Percentiles rank a stretch among this genome's conserved stretches.
Evolutionary conservation across 306 rosid genomes (phyloP).

Genomic region (Psophocarpus tetragonolobus): DNA sequence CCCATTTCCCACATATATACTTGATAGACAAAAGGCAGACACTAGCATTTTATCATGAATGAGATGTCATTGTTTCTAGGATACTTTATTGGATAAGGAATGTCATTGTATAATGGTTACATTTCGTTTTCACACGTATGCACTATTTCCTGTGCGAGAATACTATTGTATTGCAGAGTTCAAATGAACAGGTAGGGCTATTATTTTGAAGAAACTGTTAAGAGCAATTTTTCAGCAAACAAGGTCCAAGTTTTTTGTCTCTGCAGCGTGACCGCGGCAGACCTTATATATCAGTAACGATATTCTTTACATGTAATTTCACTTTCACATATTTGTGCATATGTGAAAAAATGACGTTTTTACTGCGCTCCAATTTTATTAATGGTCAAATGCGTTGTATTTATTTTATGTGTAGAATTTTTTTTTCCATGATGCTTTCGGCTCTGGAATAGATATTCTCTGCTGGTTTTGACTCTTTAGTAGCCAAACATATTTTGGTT

Average conservation of each 20-base stretch:
- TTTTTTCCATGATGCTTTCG: not conserved
- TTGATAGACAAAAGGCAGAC: not conserved
- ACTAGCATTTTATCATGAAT: constrained; percentile 16
- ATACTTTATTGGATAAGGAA: not conserved
- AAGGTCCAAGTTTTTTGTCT: not conserved
- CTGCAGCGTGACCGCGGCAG: not conserved
- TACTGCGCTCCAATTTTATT: not conserved
- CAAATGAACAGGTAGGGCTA: not conserved
- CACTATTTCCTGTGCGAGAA: not conserved
- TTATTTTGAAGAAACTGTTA: not conserved
- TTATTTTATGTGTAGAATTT: not conserved
- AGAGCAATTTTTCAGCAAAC: constrained; percentile 13
- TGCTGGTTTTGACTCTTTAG: not conserved
- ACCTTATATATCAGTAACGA: not conserved
- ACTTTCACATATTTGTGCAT: not conserved
- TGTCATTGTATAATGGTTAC: constrained; percentile 2
- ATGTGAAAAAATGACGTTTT: not conserved
- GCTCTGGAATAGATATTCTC: not conserved
- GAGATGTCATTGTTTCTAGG: constrained; percentile 19
- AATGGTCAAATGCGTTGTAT: not conserved
- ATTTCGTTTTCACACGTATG: not conserved
- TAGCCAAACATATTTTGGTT: not conserved
- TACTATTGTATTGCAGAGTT: not conserved
- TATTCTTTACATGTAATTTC: not conserved
- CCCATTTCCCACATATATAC: not conserved